Evolutionary conservation across 192 early-diverging fungal species (phyloP).

Genomic region (Backusella mclennaniae): DNA sequence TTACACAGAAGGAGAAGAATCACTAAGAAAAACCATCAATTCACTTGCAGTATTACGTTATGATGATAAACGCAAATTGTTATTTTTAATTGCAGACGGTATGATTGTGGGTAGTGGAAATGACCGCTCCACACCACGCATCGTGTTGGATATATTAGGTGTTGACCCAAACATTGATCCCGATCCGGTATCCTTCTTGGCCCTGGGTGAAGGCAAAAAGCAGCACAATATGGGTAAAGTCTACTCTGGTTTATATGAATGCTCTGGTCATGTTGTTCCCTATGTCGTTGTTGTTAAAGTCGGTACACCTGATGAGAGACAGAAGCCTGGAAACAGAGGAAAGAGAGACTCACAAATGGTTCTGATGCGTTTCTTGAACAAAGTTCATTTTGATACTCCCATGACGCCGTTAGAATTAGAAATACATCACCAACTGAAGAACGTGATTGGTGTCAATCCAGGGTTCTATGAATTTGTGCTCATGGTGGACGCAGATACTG

Average conservation of each 20-base stretch:
- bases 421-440: conserved; percentile 82
- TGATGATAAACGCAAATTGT: conserved; percentile 79
- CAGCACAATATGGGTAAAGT: conserved; percentile 82
- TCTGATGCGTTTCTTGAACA: conserved; percentile 77
- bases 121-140: conserved; percentile 76
- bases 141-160: conserved; percentile 79
- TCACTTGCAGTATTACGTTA: conserved; percentile 72
- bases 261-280: conserved; percentile 71
- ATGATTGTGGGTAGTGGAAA: conserved; percentile 85
- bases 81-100: conserved; percentile 79
- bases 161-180: conserved; percentile 47
- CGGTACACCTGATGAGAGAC: conserved; percentile 63
- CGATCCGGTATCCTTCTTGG: conserved; percentile 67
- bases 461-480: conserved; percentile 78
- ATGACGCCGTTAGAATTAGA: conserved; percentile 81
- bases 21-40: conserved; percentile 69
- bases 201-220: conserved; percentile 72
- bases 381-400: conserved; percentile 74
- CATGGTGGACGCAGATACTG: conserved; percentile 80
- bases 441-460: conserved; percentile 82
- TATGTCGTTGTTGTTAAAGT: conserved; percentile 82
- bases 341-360: conserved; percentile 88
- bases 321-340: conserved; percentile 79
- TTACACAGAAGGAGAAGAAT: conserved; percentile 83
- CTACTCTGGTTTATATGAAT: conserved; percentile 78